Evolutionary conservation across 139 green algal species (phyloP), one percentile per base, ranked within the genome.

Genomic region (Tetraselmis chui): DNA sequence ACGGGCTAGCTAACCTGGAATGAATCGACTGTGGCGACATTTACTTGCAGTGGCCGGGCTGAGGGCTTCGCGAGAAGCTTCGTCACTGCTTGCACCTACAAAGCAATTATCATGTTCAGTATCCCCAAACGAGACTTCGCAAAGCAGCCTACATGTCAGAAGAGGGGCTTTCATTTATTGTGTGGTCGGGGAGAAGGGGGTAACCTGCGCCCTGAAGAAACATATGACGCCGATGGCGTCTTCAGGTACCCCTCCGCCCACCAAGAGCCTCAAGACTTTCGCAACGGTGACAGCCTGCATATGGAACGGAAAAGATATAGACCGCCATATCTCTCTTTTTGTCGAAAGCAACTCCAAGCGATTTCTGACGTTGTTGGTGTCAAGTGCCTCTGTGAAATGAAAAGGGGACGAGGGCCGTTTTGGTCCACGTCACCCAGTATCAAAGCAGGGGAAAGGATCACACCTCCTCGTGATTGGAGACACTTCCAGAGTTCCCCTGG

Each of bases 1-100:
- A n/a, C n/a, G n/a, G n/a, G n/a, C n/a, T n/a, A n/a, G n/a, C n/a
- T 67, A 78, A 88, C 88, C 89, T 96, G 93, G 83, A 96, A 97
- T 0, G 92, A 92, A 85, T 97, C 93, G n/a, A 97, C 91, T 0
- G 93, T 97, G 1, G 93, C 91, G 1, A 96, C 90, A 67, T 89
- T 85, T 1, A 94, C 80, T 25, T 24, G 30, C 45, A 67, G 45
- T 67, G 45, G 45, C 45, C 18, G 45, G 45, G 45, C 45, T 5
- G 11, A 5, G 5, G 45, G 45, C 45, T 67, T 67, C 11, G 45
- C 18, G 11, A 67, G 45, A 18, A 67, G 45, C 45, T 18, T 5
- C 45, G 45, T 67, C 11, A 67, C 45, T 67, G 45, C 45, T 5
- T 67, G 45, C 45, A 67, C 45, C 45, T 67, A 18, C 45, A n/a